A percentile compares a stretch with the other conserved stretches of the same genome.
Evolutionary conservation across 1,139 yeast species (phyloP).

Genomic region (Yamadazyma spencermartinsiae): DNA sequence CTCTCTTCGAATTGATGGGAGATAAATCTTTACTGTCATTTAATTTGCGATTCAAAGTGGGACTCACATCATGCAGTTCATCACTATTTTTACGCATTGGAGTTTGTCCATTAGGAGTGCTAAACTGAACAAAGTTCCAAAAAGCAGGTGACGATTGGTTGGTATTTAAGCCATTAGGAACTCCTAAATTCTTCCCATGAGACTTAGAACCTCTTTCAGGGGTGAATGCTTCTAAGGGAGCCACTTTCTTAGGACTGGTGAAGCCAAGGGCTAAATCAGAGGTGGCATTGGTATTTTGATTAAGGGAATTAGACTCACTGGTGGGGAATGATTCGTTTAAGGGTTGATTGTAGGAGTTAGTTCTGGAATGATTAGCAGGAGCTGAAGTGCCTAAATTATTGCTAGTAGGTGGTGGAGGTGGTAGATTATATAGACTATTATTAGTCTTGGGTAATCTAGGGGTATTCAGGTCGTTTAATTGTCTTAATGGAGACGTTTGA

Average conservation of each 20-base stretch:
- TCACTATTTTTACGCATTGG: slow-evolving; percentile 42
- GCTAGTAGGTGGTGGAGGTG: slow-evolving; percentile 30
- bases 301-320: slow-evolving; percentile 7
- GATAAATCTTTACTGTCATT: slow-evolving; percentile 15
- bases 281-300: slow-evolving; percentile 20
- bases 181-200: slow-evolving; percentile 18
- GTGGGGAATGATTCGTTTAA: slow-evolving; percentile 15
- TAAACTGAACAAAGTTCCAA: slow-evolving; percentile 77
- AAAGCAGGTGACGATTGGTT: slow-evolving; percentile 69
- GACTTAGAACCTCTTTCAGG: slow-evolving; percentile 71
- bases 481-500: slow-evolving; percentile 34
- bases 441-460: slow-evolving; percentile 41
- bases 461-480: slow-evolving; percentile 26
- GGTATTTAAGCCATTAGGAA: slow-evolving; percentile 26
- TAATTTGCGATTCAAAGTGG: slow-evolving; percentile 37
- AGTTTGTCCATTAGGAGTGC: slow-evolving; percentile 61
- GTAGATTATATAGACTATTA: slow-evolving; percentile 32
- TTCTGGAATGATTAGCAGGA: slow-evolving; percentile 24
- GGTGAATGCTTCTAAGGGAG: slow-evolving; percentile 77
- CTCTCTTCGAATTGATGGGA: slow-evolving; percentile 14
- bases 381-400: slow-evolving; percentile 15
- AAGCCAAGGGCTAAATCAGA: slow-evolving; percentile 41
- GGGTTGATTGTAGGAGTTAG: slow-evolving; percentile 28
- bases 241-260: slow-evolving; percentile 55
- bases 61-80: slow-evolving; percentile 41